phyloP scores from a whole-genome alignment of 2,329 filamentous ascomycete species.

The Cladobotryum mycophilum region DNA sequence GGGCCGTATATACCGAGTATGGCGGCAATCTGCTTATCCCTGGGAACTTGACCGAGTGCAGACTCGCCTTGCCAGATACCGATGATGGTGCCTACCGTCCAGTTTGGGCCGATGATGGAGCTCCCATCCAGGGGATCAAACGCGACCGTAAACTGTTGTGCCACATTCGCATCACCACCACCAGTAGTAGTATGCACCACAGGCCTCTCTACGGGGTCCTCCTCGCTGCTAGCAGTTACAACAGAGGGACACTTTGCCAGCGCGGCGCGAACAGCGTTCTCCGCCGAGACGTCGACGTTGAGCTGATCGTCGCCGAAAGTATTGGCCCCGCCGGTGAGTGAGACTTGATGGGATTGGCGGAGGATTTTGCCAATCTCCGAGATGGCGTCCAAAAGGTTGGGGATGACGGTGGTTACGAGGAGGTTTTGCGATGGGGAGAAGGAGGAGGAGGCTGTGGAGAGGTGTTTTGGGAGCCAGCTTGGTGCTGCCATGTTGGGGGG shows the following conservation, averaged over 20 bases:
- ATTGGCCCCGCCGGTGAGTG: slow-evolving; percentile 45
- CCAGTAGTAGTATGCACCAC: slow-evolving; percentile 13
- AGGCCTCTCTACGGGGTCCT: slow-evolving; percentile 48
- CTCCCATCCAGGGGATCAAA: slow-evolving; percentile 60
- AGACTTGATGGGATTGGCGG: slow-evolving; percentile 38
- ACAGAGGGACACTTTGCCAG: slow-evolving; percentile 40
- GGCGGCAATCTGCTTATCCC: slow-evolving; percentile 39
- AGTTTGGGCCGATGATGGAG: slow-evolving; percentile 53
- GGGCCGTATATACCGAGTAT: slow-evolving; percentile 50
- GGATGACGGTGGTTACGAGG: slow-evolving; percentile 41
- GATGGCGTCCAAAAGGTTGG: slow-evolving; percentile 40
- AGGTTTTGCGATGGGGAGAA: slow-evolving; percentile 17
- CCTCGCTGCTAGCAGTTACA: slow-evolving; percentile 51
- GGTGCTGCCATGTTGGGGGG: no score
- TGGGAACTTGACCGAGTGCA: slow-evolving; percentile 35
- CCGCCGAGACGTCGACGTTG: slow-evolving; percentile 50
- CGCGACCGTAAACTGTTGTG: slow-evolving; percentile 48
- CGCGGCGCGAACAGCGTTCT: slow-evolving; percentile 40
- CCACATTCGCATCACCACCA: no score
- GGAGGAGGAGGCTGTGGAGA: no score
- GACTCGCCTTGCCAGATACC: slow-evolving; percentile 50
- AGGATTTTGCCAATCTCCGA: slow-evolving; percentile 39
- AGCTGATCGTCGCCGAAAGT: slow-evolving; percentile 54
- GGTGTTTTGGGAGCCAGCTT: no score
- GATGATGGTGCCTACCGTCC: slow-evolving; percentile 53